Evolutionary conservation across 2,329 filamentous ascomycete species (phyloP).

Genomic region (Emmonsiellopsis sp.): DNA sequence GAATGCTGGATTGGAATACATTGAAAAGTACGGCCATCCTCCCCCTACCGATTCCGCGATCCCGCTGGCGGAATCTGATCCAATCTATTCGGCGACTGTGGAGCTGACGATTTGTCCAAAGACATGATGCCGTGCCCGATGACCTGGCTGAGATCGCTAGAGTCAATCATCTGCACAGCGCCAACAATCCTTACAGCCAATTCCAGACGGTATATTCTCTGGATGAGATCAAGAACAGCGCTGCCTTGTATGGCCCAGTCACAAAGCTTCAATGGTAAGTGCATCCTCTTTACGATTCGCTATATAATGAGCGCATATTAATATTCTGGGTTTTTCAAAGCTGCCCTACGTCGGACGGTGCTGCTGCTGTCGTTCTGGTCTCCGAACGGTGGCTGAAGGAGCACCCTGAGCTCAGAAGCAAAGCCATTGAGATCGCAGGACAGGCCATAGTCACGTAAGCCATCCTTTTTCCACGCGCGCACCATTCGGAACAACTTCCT

Average conservation of each 20-base stretch:
- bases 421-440: conserved; percentile 15
- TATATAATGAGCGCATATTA: background rate
- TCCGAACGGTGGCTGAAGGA: conserved; percentile 12
- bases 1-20: conserved; percentile 15
- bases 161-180: conserved; percentile 13
- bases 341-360: conserved; percentile 12
- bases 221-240: conserved; percentile 11
- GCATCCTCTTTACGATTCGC: background rate
- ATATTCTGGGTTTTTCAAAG: conserved; percentile 1
- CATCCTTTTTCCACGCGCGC: too few relatives aligned
- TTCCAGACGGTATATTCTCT: conserved; percentile 13
- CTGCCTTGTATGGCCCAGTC: conserved; percentile 9
- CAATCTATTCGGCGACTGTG: too few relatives aligned
- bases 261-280: conserved; percentile 11
- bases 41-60: too few relatives aligned
- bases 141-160: conserved; percentile 15
- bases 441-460: conserved; percentile 12
- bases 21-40: conserved; percentile 12
- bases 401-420: conserved; percentile 9
- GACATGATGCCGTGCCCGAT: conserved; percentile 12
- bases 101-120: background rate
- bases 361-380: conserved; percentile 13
- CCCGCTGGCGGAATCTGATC: too few relatives aligned
- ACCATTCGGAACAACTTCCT: too few relatives aligned
- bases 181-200: conserved; percentile 15